These are phyloP conservation scores for Agroathelia rolfsii DNA, from an alignment of 1,284 basidiomycete species.

Conservation along the genomic window DNA sequence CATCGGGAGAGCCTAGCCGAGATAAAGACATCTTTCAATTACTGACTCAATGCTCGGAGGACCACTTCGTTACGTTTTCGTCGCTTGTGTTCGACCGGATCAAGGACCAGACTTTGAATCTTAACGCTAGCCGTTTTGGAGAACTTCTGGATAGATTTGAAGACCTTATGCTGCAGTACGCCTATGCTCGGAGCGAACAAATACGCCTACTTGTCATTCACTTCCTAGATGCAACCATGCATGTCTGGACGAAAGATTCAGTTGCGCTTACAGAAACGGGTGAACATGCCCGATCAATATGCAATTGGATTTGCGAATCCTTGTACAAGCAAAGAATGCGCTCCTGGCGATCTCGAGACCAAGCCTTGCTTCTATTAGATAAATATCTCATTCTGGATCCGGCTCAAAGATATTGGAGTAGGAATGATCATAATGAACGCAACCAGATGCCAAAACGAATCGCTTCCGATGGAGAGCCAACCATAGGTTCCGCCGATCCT, in stretches of 20 bases:
- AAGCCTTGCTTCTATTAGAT: constrained; percentile 57
- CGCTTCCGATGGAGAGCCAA: too few species aligned
- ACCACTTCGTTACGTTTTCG: constrained; percentile 38
- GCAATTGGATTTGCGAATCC: constrained; percentile 40
- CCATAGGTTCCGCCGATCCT: constrained; percentile 30
- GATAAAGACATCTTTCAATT: constrained; percentile 58
- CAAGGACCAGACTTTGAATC: constrained; percentile 40
- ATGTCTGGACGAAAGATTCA: constrained; percentile 49
- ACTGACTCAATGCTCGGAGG: constrained; percentile 38
- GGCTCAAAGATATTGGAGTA: constrained; percentile 38
- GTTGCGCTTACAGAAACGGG: constrained; percentile 29
- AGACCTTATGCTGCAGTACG: constrained; percentile 46
- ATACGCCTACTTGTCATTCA: constrained; percentile 46
- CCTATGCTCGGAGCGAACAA: constrained; percentile 43
- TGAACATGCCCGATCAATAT: constrained; percentile 37
- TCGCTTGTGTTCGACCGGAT: constrained; percentile 51
- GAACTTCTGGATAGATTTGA: constrained; percentile 45
- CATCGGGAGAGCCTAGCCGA: constrained; percentile 44
- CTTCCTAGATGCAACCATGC: constrained; percentile 58
- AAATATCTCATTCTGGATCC: constrained; percentile 57
- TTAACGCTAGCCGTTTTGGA: constrained; percentile 42
- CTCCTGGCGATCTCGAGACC: constrained; percentile 65
- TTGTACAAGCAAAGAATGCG: constrained; percentile 34
- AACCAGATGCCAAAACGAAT: constrained; percentile 13
- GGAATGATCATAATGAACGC: constrained; percentile 20